A percentile compares a stretch with the other conserved stretches of the same genome.
phyloP scores from a whole-genome alignment of 2,329 filamentous ascomycete species.

The Pyrenochaeta sp. region DNA sequence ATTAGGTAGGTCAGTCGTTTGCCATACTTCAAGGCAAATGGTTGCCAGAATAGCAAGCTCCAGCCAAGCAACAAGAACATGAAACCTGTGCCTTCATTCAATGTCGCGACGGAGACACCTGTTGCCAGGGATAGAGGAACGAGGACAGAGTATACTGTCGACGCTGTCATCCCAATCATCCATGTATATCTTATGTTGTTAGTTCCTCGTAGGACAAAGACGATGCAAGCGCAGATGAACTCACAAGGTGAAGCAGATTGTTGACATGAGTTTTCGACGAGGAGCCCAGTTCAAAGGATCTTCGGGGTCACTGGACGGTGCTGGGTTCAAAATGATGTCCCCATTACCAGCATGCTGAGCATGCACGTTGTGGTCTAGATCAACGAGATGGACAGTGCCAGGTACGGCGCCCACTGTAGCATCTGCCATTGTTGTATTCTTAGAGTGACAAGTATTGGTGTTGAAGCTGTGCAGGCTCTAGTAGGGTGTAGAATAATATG shows the following conservation, averaged over 20 bases:
- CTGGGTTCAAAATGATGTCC: slow-evolving; percentile 54
- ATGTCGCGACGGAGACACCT: slow-evolving; percentile 53
- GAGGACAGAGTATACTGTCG: slow-evolving; percentile 61
- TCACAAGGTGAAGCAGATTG: slow-evolving; percentile 34
- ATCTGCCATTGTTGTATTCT: slow-evolving; percentile 8
- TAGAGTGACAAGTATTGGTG: no score
- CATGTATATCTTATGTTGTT: slow-evolving; percentile 57
- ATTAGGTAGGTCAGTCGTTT: slow-evolving; percentile 59
- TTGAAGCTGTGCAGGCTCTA: no score
- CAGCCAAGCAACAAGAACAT: slow-evolving; percentile 63
- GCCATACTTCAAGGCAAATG: slow-evolving; percentile 62
- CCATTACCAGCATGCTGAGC: slow-evolving; percentile 47
- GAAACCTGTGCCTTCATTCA: slow-evolving; percentile 61
- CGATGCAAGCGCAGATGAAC: neutral
- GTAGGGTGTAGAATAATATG: neutral
- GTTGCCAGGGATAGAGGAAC: slow-evolving; percentile 59
- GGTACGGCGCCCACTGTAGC: slow-evolving; percentile 30
- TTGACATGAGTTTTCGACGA: slow-evolving; percentile 32
- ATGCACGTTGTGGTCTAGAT: slow-evolving; percentile 49
- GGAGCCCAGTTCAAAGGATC: slow-evolving; percentile 48
- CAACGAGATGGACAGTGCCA: slow-evolving; percentile 55
- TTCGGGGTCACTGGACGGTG: slow-evolving; percentile 45
- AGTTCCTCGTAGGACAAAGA: slow-evolving; percentile 4
- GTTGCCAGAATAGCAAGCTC: slow-evolving; percentile 63
- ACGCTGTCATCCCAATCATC: slow-evolving; percentile 59